phyloP scores from a whole-genome alignment of 768 basidiomycete genomes.

The Lactarius trivialis region DNA sequence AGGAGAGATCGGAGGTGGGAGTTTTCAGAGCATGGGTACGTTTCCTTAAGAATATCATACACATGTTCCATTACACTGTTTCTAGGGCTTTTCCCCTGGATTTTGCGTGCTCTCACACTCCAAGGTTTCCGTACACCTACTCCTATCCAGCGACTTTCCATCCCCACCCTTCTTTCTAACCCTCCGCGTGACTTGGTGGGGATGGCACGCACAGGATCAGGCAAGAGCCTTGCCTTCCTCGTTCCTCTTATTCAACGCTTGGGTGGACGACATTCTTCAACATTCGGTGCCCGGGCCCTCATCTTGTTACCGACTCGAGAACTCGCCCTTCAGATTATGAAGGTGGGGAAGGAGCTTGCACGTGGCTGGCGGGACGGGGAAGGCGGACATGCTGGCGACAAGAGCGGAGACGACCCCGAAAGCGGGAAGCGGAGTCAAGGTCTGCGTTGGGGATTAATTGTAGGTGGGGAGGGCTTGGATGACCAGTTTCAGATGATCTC shows the following conservation, averaged over 20 bases:
- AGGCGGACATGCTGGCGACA: conserved; percentile 70
- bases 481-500: conserved; percentile 96
- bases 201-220: conserved; percentile 97
- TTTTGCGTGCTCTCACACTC: conserved; percentile 80
- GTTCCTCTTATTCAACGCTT: conserved; percentile 86
- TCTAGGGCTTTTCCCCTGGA: conserved; percentile 72
- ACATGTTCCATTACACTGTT: conserved; percentile 2
- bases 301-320: conserved; percentile 91
- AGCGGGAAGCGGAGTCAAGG: conserved; percentile 50
- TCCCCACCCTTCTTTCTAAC: conserved; percentile 75
- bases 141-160: conserved; percentile 87
- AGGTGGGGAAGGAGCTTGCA: conserved; percentile 91
- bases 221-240: conserved; percentile 95
- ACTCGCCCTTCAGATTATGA: conserved; percentile 87
- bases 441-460: conserved; percentile 87
- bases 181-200: conserved; percentile 92
- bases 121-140: conserved; percentile 94
- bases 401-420: conserved; percentile 42
- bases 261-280: conserved; percentile 67
- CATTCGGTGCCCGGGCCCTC: conserved; percentile 80
- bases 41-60: conserved; percentile 17
- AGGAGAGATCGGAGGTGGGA: conserved; percentile 84
- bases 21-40: conserved; percentile 94
- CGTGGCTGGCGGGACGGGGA: conserved; percentile 65
- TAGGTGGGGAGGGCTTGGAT: conserved; percentile 92